These are phyloP conservation scores for Adiantum capillusveneris DNA, from an alignment of 75 land plant species.

Conservation along the genomic window DNA sequence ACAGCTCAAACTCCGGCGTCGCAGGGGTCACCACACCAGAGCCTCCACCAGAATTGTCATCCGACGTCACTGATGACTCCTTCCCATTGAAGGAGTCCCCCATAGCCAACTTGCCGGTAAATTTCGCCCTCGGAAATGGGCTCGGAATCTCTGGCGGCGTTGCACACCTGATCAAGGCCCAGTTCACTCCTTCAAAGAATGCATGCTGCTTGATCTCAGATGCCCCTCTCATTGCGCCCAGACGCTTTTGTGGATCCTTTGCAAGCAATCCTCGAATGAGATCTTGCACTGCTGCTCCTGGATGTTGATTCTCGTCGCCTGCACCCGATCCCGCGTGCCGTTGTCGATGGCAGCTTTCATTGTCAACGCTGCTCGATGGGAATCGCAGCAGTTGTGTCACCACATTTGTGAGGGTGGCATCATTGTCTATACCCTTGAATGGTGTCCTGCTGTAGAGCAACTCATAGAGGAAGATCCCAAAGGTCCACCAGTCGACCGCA, in stretches of 20 bases:
- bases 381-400: slow-evolving; percentile 28
- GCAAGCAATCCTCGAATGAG: slow-evolving; percentile 40
- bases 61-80: too few species aligned
- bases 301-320: not conserved
- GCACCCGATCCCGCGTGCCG: not conserved
- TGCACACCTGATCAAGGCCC: slow-evolving; percentile 60
- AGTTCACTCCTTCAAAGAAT: slow-evolving; percentile 63
- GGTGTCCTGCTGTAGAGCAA: slow-evolving; percentile 64
- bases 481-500: slow-evolving; percentile 85
- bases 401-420: slow-evolving; percentile 55
- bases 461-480: slow-evolving; percentile 75
- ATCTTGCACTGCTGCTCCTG: not conserved
- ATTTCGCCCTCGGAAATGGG: too few species aligned
- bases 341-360: not conserved
- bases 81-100: too few species aligned
- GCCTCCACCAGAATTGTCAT: too few species aligned
- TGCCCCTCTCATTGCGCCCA: slow-evolving; percentile 56
- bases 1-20: too few species aligned
- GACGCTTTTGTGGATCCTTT: slow-evolving; percentile 48
- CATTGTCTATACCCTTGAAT: slow-evolving; percentile 62
- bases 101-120: not conserved
- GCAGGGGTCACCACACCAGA: too few species aligned
- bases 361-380: slow-evolving; percentile 4
- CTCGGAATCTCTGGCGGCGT: slow-evolving; percentile 49
- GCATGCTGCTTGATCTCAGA: slow-evolving; percentile 57